Evolutionary conservation across 352 stramenopile species (phyloP), one percentile per base, ranked within the genome.

Genomic region (Pythium phragmitis): DNA sequence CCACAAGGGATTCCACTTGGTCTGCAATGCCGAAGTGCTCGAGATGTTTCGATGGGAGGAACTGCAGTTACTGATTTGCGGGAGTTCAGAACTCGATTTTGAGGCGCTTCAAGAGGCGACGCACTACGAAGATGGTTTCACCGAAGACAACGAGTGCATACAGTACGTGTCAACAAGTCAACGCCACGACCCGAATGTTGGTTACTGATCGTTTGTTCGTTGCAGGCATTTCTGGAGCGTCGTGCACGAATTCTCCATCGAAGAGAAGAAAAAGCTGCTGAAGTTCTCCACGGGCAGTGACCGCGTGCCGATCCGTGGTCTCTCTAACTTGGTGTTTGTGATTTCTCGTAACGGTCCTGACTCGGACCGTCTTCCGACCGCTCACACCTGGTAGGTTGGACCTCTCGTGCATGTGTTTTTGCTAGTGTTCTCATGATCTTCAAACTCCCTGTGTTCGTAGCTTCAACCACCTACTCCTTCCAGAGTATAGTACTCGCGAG

Each of bases 381-480:
- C 87, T 8, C 88, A 96, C 64, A 97, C 89, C 2, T 97, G 89
- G 83, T 92, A 61, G 26, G 69, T 60, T 60, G 13, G 3, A 21
- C 43, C 3, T 23, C n/a, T 23, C n/a, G 42, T 48, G n/a, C 13
- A 12, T 6, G 14, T 42, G 6, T 42, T 16, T 17, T 5, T 17
- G n/a, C n/a, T 7, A 53, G 4, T 7, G 17, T 56, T 41, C 13
- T 43, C 16, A 53, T 42, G 43, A n/a, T 58, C n/a, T 72, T 43
- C 4, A 5, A 30, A 63, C n/a, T 58, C 3, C 28, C 69, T 39
- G 13, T 19, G 4, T 19, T 28, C 51, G 9, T 30, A 92, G 83
- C 66, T 97, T 96, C 70, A 96, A 96, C 49, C 87, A 96, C 56
- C 71, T 97, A 48, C 68, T 97, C 28, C 70, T 97, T 13, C 89